Conservation (phyloP, 169 alveolate genomes). For the Eimeria zaria region DNA sequence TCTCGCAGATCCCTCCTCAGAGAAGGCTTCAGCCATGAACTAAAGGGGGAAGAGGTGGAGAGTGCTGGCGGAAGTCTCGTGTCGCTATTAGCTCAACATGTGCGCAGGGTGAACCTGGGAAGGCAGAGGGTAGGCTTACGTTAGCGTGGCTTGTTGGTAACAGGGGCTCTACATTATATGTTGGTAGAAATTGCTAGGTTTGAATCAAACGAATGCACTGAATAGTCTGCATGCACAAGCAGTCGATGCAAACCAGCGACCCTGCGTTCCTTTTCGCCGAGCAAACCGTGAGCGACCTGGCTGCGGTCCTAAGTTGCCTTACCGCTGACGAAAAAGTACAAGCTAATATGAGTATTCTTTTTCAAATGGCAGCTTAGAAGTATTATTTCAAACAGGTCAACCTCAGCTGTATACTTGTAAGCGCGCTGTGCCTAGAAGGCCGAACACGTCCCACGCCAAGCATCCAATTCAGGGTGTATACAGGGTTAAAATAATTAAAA, state of each 20-base stretch:
- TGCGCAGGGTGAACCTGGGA: background rate
- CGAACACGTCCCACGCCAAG: background rate
- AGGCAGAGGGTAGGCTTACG: background rate
- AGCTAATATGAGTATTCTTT: background rate
- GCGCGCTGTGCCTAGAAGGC: background rate
- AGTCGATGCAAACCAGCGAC: background rate
- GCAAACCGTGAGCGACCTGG: background rate
- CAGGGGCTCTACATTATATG: background rate
- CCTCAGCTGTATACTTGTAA: background rate
- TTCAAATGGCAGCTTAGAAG: background rate
- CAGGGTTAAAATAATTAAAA: background rate
- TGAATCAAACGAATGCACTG: background rate
- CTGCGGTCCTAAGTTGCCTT: background rate
- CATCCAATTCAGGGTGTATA: background rate
- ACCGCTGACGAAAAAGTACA: background rate
- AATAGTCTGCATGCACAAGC: background rate
- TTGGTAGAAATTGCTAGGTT: background rate
- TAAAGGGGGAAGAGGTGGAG: background rate
- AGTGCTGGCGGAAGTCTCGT: background rate
- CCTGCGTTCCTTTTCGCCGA: background rate
- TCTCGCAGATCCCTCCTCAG: background rate
- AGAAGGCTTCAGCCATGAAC: background rate
- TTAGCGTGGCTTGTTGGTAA: background rate
- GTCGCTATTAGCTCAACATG: background rate
- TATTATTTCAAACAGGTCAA: background rate